A percentile compares a stretch with the other conserved stretches of the same genome.
phyloP scores from a whole-genome alignment of 805 yeast genomes.

The Lipomyces yamadae region DNA sequence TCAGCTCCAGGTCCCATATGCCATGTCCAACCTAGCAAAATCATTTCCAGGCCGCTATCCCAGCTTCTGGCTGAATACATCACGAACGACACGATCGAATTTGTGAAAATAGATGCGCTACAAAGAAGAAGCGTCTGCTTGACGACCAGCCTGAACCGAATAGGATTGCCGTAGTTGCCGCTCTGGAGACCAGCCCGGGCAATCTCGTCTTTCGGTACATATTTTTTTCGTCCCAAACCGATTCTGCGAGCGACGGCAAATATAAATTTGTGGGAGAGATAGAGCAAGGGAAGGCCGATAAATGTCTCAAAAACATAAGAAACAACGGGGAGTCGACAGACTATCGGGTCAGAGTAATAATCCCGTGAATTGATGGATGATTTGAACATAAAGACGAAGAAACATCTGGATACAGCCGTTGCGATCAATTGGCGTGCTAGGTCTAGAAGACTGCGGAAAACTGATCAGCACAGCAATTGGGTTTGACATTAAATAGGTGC shows the following conservation, averaged over 20 bases:
- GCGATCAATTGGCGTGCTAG: slow-evolving; percentile 9
- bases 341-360: not conserved
- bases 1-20: slow-evolving; percentile 29
- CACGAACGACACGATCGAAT: slow-evolving; percentile 1
- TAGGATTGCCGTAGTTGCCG: slow-evolving; percentile 22
- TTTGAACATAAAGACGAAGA: not conserved
- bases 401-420: not conserved
- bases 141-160: slow-evolving; percentile 4
- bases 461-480: not conserved
- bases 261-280: not conserved
- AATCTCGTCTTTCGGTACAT: slow-evolving; percentile 10
- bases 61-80: not conserved
- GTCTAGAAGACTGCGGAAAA: not conserved
- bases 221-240: not conserved
- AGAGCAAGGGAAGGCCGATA: slow-evolving; percentile 24
- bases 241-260: slow-evolving; percentile 7
- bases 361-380: not conserved
- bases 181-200: slow-evolving; percentile 10
- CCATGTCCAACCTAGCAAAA: slow-evolving; percentile 25
- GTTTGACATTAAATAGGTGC: not conserved
- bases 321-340: slow-evolving; percentile 26
- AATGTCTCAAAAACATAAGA: slow-evolving; percentile 12
- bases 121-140: slow-evolving; percentile 26
- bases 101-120: slow-evolving; percentile 14
- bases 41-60: not conserved